Evolutionary conservation across 176 grass and related monocot genomes (phyloP).

Genomic region (Aegilops tauschii): DNA sequence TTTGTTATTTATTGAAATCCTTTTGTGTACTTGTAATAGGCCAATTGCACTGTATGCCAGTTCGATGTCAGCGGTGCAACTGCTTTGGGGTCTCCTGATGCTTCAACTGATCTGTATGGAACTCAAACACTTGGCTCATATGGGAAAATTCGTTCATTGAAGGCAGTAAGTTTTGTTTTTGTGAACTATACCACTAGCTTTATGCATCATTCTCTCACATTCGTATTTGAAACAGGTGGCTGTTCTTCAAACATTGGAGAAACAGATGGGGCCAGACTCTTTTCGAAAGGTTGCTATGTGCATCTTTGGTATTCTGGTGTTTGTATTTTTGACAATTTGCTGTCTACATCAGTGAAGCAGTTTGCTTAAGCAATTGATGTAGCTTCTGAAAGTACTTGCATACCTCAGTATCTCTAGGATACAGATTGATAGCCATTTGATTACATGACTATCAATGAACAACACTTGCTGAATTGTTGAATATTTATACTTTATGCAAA

Average conservation of each 20-base stretch:
- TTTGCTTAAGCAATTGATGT: conserved; percentile 8
- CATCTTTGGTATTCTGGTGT: conserved; percentile 8
- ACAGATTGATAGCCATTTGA: background rate
- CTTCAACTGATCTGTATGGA: conserved; percentile 89
- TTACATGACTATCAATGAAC: background rate
- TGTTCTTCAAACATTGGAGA: conserved; percentile 98
- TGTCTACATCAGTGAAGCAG: conserved; percentile 4
- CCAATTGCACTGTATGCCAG: conserved; percentile 84
- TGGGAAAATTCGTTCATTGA: conserved; percentile 90
- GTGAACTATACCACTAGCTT: conserved; percentile 3
- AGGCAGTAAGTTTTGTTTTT: conserved; percentile 72
- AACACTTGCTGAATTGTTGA: conserved; percentile 6
- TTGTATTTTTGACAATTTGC: conserved; percentile 16
- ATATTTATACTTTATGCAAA: conserved; percentile 18
- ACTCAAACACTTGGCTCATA: conserved; percentile 92
- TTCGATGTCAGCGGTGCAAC: conserved; percentile 80
- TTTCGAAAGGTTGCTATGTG: conserved; percentile 67
- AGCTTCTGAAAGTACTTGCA: conserved; percentile 5
- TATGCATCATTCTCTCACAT: conserved; percentile 28
- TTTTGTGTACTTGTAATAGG: conserved; percentile 43
- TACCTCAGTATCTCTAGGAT: conserved; percentile 10
- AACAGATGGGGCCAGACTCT: conserved; percentile 95
- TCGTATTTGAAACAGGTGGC: conserved; percentile 61
- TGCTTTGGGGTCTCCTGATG: conserved; percentile 77
- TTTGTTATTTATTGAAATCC: conserved; percentile 4